Conservation (phyloP, 192 early-diverging fungal species). For the Dispira parvispora region DNA sequence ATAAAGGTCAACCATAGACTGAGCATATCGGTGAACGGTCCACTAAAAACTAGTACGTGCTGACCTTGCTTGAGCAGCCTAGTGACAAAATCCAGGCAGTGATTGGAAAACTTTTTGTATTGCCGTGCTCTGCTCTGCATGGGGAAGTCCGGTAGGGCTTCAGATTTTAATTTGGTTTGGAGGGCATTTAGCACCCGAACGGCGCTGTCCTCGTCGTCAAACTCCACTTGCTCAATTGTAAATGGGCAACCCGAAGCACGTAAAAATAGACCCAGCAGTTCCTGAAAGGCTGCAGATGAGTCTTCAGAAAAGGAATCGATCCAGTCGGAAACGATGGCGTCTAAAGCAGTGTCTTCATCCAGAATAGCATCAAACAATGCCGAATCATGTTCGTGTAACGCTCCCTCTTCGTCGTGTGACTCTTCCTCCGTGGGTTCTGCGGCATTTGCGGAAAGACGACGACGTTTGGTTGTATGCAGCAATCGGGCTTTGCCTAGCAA, state of each 20-base stretch:
- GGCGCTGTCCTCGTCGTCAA: conserved; percentile 38
- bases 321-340: conserved; percentile 53
- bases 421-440: too few species aligned
- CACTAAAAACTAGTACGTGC: conserved; percentile 41
- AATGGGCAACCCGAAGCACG: conserved; percentile 40
- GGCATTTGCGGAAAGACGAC: background rate
- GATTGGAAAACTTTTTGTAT: conserved; percentile 44
- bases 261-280: conserved; percentile 53
- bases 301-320: conserved; percentile 39
- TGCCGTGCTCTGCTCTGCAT: conserved; percentile 51
- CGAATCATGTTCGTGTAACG: conserved; percentile 5
- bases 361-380: conserved; percentile 26
- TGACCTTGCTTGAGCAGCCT: conserved; percentile 37
- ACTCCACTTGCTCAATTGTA: conserved; percentile 19
- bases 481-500: background rate
- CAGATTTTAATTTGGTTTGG: conserved; percentile 20
- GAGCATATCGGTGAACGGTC: conserved; percentile 37
- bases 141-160: conserved; percentile 50
- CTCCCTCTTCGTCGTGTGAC: background rate
- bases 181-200: conserved; percentile 37
- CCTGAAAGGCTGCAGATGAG: conserved; percentile 34
- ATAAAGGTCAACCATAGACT: conserved; percentile 47
- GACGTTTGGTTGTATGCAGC: background rate
- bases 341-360: conserved; percentile 32
- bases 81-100: conserved; percentile 50